Conservation (phyloP, 768 basidiomycete genomes). For the Pulveroboletus sp. region DNA sequence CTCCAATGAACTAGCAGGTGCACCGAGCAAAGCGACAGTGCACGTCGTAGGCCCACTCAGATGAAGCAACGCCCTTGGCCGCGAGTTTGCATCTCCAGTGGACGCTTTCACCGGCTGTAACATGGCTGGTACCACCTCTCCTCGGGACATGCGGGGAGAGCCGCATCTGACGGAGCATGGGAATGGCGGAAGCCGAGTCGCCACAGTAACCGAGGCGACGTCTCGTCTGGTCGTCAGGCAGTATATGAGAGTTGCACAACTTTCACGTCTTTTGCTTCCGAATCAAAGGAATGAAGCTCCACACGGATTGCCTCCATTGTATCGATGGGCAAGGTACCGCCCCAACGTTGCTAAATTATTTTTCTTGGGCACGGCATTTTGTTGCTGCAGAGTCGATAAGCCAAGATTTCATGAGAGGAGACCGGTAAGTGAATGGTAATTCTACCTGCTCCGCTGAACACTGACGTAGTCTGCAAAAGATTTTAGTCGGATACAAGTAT, state of each 20-base stretch:
- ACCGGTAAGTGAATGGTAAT: slow-evolving; percentile 44
- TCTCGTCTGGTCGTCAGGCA: slow-evolving; percentile 31
- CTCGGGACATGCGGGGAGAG: slow-evolving; percentile 67
- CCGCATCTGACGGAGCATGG: slow-evolving; percentile 61
- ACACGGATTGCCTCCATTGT: too few relatives aligned
- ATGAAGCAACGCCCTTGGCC: too few relatives aligned
- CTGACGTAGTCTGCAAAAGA: too few relatives aligned
- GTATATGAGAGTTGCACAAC: slow-evolving; percentile 23
- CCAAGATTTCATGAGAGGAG: slow-evolving; percentile 58
- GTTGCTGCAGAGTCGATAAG: slow-evolving; percentile 56
- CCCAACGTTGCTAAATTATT: slow-evolving; percentile 37
- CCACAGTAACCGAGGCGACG: slow-evolving; percentile 64
- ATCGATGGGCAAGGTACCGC: slow-evolving; percentile 47
- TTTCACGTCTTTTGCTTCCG: slow-evolving; percentile 52
- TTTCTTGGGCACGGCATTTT: slow-evolving; percentile 41
- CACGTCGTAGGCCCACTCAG: too few relatives aligned
- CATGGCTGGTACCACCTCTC: too few relatives aligned
- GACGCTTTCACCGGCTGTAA: too few relatives aligned
- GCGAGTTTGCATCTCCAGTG: too few relatives aligned
- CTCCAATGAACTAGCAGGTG: too few relatives aligned
- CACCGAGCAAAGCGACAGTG: too few relatives aligned
- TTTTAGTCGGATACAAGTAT: slow-evolving; percentile 24
- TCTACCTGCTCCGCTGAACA: too few relatives aligned
- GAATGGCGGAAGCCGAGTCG: slow-evolving; percentile 66
- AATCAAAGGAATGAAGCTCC: slow-evolving; percentile 42